Evolutionary conservation across 495 filamentous ascomycete genomes (phyloP).

Genomic region (Parathielavia hyrcaniae): DNA sequence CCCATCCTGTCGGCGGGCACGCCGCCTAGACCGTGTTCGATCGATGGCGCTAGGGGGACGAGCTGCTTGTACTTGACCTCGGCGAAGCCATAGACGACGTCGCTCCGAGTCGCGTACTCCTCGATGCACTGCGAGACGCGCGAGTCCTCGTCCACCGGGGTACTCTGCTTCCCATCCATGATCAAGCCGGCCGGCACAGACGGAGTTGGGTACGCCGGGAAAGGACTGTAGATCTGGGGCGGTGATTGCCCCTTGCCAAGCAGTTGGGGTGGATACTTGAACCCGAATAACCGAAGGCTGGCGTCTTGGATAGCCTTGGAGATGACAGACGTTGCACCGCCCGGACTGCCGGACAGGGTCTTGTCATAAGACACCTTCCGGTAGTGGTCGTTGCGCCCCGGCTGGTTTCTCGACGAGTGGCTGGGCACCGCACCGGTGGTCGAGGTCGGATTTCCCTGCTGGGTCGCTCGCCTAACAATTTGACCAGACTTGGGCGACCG

Average conservation of each 20-base stretch:
- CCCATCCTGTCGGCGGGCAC: constrained; percentile 42
- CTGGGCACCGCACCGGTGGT: constrained; percentile 53
- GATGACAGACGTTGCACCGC: constrained; percentile 77
- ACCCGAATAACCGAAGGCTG: constrained; percentile 73
- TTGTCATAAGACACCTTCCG: constrained; percentile 75
- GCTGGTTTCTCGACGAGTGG: constrained; percentile 56
- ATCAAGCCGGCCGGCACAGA: constrained; percentile 50
- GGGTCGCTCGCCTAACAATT: constrained; percentile 51
- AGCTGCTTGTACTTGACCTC: constrained; percentile 98
- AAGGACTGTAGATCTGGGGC: constrained; percentile 70
- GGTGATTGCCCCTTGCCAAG: constrained; percentile 67
- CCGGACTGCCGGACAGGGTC: constrained; percentile 66
- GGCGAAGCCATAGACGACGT: constrained; percentile 93
- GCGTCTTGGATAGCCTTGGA: constrained; percentile 93
- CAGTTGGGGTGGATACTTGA: constrained; percentile 61
- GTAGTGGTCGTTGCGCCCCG: constrained; percentile 55
- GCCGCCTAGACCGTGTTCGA: constrained; percentile 61
- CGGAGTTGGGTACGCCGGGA: constrained; percentile 74
- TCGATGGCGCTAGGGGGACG: constrained; percentile 75
- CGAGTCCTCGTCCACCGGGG: constrained; percentile 70
- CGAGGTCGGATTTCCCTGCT: constrained; percentile 57
- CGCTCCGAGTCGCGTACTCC: constrained; percentile 82
- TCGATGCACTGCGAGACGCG: constrained; percentile 74
- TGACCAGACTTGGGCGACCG: constrained; percentile 43
- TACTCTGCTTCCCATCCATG: constrained; percentile 57